Percentiles rank a stretch among this genome's conserved stretches.
Evolutionary conservation across 2,329 filamentous ascomycete genomes (phyloP).

Genomic region (Curvularia sp.): DNA sequence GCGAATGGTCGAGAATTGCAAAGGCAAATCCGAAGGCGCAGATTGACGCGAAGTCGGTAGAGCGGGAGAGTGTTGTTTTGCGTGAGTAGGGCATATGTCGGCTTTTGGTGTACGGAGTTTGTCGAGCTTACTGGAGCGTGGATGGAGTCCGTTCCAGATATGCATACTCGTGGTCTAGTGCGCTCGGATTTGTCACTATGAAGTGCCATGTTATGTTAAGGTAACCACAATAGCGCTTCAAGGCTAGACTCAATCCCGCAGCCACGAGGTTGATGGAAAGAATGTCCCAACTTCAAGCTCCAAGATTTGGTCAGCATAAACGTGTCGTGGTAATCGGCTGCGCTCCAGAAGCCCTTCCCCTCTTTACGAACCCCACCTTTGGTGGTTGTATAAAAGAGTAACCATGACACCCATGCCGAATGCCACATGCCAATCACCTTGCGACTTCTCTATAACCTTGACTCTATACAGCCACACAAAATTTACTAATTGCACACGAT

Average conservation of each 20-base stretch:
- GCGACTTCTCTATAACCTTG: background rate
- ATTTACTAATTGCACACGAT: slow-evolving; percentile 21
- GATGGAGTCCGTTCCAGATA: background rate
- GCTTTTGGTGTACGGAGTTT: background rate
- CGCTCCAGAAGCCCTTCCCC: slow-evolving; percentile 3
- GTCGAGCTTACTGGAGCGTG: background rate
- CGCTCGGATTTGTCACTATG: slow-evolving; percentile 3
- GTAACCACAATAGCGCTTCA: background rate
- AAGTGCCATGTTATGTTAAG: background rate
- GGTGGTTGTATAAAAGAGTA: background rate
- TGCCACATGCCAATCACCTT: background rate
- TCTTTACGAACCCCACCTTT: slow-evolving; percentile 17
- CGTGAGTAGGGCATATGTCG: background rate
- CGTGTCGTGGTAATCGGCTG: background rate
- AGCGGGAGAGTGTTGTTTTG: slow-evolving; percentile 15
- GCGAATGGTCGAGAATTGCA: slow-evolving; percentile 78
- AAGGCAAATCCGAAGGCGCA: slow-evolving; percentile 58
- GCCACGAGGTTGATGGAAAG: background rate
- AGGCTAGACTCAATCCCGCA: background rate
- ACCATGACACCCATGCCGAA: slow-evolving; percentile 6
- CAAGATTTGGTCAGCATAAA: background rate
- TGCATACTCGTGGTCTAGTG: background rate
- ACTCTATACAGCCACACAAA: background rate
- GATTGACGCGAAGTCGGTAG: slow-evolving; percentile 30
- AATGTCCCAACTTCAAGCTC: background rate